These are phyloP conservation scores for Trypethelium eluteriae DNA, from an alignment of 495 filamentous ascomycete species.

Conservation along the genomic window DNA sequence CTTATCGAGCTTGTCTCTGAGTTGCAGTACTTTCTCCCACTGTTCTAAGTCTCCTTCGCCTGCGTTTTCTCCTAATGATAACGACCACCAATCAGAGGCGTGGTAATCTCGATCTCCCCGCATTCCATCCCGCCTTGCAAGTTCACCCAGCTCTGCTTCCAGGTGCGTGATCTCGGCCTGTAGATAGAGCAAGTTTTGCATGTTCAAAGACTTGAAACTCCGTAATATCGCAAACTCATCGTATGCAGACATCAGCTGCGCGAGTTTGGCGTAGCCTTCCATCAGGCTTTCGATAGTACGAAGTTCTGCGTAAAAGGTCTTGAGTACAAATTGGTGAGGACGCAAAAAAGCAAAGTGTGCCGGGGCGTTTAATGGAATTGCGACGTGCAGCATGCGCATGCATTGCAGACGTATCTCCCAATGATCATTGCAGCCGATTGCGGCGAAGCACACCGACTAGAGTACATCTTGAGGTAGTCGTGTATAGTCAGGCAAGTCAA, in stretches of 20 bases:
- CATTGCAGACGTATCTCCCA: not conserved
- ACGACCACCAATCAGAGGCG: constrained; percentile 21
- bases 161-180: constrained; percentile 31
- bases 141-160: constrained; percentile 23
- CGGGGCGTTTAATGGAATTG: not conserved
- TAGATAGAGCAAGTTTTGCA: constrained; percentile 29
- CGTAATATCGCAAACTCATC: constrained; percentile 27
- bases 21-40: constrained; percentile 20
- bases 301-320: not conserved
- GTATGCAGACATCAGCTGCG: constrained; percentile 25
- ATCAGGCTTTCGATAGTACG: not conserved
- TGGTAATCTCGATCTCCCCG: constrained; percentile 13
- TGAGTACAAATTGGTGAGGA: not conserved
- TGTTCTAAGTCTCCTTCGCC: constrained; percentile 15
- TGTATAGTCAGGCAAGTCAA: not conserved
- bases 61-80: not conserved
- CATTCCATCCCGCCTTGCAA: constrained; percentile 17
- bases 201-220: constrained; percentile 27
- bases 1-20: constrained; percentile 21
- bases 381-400: not conserved
- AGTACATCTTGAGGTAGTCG: not conserved
- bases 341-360: not conserved
- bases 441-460: not conserved
- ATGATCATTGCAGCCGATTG: not conserved
- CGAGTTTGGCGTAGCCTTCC: not conserved